Base-by-base conservation (phyloP, 768 basidiomycete genomes). In the Termitomyces sp. region DNA sequence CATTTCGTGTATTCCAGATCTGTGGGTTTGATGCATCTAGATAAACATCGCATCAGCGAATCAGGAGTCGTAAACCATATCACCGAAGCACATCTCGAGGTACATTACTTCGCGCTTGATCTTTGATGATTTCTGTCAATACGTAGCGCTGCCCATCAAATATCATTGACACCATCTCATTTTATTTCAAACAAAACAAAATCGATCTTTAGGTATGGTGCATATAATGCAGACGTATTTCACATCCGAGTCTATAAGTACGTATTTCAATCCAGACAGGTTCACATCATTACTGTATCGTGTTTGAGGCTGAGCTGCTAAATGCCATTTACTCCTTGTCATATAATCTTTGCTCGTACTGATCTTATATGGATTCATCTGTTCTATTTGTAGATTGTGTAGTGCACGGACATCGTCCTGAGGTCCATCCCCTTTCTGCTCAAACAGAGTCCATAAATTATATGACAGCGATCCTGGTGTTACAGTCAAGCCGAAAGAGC, bases 111-210 rank as follows among this genome's bases (percentile, higher is more conserved):
- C 54, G 33, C 49, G 22, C 22, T 26, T 35, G 30, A 45, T 43
- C 18, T 40, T 53, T 28, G 22, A 38, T 38, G 35, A 18, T 55
- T n/a, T 36, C 18, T 52, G n/a, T 53, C 33, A 47, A 38, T 43
- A 51, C 53, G 16, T 46, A 52, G 55, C 50, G 56, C 5, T 20
- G 30, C 56, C 56, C 60, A 61, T 61, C 56, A 61, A n/a, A 22
- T 18, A 56, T 60, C 54, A 52, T 30, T 38, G 24, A 33, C 52
- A 36, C 8, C 56, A 61, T 55, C 60, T 57, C 16, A 56, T 38
- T 50, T 14, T 20, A 22, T 33, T 33, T 22, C n/a, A 20, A 33
- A 14, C 3, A 22, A 14, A 20, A 45, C 22, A 50, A 35, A 4
- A 13, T 14, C 7, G 38, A 50, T 33, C 10, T 14, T 32, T 6